These are phyloP conservation scores for Nidularia pulvinata DNA, from an alignment of 768 basidiomycete species.

Conservation along the genomic window DNA sequence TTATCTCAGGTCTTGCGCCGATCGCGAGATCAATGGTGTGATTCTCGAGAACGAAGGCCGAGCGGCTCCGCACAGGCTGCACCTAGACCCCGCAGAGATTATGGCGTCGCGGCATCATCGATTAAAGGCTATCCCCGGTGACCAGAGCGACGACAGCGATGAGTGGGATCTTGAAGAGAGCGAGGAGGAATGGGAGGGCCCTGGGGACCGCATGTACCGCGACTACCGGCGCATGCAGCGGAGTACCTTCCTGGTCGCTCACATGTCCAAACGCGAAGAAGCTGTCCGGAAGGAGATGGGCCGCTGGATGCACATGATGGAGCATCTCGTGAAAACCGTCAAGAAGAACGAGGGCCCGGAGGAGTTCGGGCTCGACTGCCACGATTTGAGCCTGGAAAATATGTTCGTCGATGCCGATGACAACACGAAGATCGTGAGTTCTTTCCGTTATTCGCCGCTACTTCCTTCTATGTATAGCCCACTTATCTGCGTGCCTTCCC, in stretches of 20 bases:
- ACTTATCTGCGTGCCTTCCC: constrained; percentile 1
- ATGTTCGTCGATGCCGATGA: constrained; percentile 78
- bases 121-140: constrained; percentile 65
- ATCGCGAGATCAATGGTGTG: constrained; percentile 76
- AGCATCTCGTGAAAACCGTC: constrained; percentile 36
- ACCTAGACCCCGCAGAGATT: constrained; percentile 82
- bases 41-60: constrained; percentile 78
- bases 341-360: constrained; percentile 38
- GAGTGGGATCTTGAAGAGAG: constrained; percentile 82
- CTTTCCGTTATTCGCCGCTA: not conserved
- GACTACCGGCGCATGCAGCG: constrained; percentile 85
- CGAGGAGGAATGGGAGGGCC: constrained; percentile 79
- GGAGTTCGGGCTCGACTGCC: constrained; percentile 81
- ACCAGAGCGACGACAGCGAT: constrained; percentile 75
- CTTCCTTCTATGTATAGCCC: not conserved
- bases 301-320: constrained; percentile 72
- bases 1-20: constrained; percentile 66
- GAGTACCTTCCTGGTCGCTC: constrained; percentile 75
- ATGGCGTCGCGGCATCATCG: constrained; percentile 70
- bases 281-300: constrained; percentile 68
- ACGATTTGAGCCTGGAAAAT: constrained; percentile 85
- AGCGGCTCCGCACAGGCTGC: constrained; percentile 72
- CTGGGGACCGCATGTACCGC: constrained; percentile 76
- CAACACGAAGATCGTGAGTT: constrained; percentile 67
- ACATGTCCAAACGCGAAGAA: constrained; percentile 64